phyloP scores from a whole-genome alignment of 441 rosid genomes.

The Euphorbia celastroides region DNA sequence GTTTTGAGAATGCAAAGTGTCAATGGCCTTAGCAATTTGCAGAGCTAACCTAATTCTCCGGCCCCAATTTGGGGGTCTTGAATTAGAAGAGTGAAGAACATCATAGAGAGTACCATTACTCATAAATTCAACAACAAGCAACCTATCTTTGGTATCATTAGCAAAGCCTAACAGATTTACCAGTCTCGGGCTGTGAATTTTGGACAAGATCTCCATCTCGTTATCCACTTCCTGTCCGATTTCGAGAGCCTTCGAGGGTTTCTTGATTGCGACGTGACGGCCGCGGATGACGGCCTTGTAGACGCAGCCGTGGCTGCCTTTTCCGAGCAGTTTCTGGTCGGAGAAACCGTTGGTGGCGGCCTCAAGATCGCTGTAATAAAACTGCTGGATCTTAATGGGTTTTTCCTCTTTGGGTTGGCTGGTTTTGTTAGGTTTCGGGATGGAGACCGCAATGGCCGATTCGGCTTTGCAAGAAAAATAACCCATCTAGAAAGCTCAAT shows the following conservation, averaged over 20 bases:
- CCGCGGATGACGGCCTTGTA: slow-evolving; percentile 85
- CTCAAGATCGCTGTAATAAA: slow-evolving; percentile 77
- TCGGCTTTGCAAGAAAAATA: slow-evolving; percentile 76
- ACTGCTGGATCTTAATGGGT: slow-evolving; percentile 70
- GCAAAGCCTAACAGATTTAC: slow-evolving; percentile 86
- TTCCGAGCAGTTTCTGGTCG: slow-evolving; percentile 65
- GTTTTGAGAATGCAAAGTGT: slow-evolving; percentile 60
- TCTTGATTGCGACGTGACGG: slow-evolving; percentile 79
- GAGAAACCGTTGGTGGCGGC: slow-evolving; percentile 93
- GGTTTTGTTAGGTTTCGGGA: slow-evolving; percentile 33
- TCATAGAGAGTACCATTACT: slow-evolving; percentile 88
- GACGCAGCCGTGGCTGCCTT: slow-evolving; percentile 93
- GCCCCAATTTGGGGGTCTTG: slow-evolving; percentile 64
- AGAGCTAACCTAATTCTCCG: slow-evolving; percentile 69
- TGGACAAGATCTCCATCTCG: slow-evolving; percentile 91
- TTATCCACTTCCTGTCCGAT: slow-evolving; percentile 66
- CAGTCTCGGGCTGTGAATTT: slow-evolving; percentile 78
- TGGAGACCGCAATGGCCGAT: slow-evolving; percentile 48
- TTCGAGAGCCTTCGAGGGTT: slow-evolving; percentile 61
- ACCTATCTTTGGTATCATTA: slow-evolving; percentile 57
- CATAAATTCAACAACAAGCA: slow-evolving; percentile 92
- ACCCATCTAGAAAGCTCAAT: slow-evolving; percentile 18
- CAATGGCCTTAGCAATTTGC: slow-evolving; percentile 80
- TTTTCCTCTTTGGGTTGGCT: slow-evolving; percentile 38
- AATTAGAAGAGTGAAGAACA: slow-evolving; percentile 65